These are phyloP conservation scores for Cercospora sp. DNA, from an alignment of 2,329 filamentous ascomycete genomes.

Conservation along the genomic window DNA sequence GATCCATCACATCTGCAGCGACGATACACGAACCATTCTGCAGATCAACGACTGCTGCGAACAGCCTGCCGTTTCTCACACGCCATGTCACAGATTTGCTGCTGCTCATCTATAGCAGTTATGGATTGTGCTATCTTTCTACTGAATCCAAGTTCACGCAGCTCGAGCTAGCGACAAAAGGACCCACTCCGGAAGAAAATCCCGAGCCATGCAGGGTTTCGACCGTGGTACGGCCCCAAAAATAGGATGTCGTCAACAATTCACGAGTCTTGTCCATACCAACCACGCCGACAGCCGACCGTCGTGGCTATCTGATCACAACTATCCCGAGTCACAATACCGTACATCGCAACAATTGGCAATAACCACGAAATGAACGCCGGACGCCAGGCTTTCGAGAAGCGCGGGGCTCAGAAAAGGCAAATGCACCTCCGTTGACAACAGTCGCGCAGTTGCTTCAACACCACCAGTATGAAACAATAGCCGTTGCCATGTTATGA, in stretches of 20 bases:
- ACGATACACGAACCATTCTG: not conserved
- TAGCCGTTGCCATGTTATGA: not conserved
- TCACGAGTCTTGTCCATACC: not conserved
- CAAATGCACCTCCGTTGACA: not conserved
- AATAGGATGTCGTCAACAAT: not conserved
- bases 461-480: not conserved
- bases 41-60: conserved; percentile 1
- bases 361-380: not conserved
- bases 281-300: not conserved
- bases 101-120: not conserved
- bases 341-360: not conserved
- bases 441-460: not conserved
- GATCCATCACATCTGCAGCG: not conserved
- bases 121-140: not conserved
- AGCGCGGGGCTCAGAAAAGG: not conserved
- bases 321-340: not conserved
- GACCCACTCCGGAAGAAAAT: conserved; percentile 2
- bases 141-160: not conserved
- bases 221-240: not conserved
- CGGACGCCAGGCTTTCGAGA: not conserved
- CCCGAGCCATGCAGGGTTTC: not conserved
- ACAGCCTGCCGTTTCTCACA: not conserved
- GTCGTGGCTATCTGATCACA: not conserved
- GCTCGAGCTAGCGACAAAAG: not conserved
- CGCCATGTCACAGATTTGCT: not conserved